Conservation (phyloP, 176 grass and related monocot genomes). For the Cymbopogon citratus region DNA sequence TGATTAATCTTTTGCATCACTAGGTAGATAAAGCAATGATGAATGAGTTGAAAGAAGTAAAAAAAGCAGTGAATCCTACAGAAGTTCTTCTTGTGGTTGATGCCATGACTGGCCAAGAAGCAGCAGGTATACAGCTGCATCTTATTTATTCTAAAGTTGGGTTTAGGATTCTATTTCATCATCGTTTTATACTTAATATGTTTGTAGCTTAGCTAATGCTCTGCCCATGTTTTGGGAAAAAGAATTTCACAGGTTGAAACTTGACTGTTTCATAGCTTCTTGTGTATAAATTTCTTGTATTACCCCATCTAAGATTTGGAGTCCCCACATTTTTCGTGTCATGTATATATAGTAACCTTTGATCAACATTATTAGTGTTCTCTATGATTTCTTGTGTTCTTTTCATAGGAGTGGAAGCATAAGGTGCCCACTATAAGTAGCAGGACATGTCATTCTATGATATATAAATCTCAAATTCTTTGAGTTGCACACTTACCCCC, state of each 20-base stretch:
- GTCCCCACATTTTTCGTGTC: not conserved
- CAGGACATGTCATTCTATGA: constrained; percentile 11
- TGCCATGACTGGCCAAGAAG: constrained; percentile 99
- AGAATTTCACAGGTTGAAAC: not conserved
- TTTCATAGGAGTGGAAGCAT: not conserved
- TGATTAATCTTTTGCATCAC: constrained; percentile 15
- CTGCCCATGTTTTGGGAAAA: not conserved
- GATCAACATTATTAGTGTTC: not conserved
- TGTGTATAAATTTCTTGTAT: not conserved
- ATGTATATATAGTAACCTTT: not conserved
- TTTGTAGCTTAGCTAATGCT: not conserved
- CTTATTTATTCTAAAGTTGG: not conserved
- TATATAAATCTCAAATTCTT: not conserved
- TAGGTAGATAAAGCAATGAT: constrained; percentile 97
- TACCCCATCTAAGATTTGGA: not conserved
- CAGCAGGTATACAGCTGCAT: constrained; percentile 56
- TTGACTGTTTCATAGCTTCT: not conserved
- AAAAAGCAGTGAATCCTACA: constrained; percentile 73
- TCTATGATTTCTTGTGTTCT: not conserved
- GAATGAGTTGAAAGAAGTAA: constrained; percentile 97
- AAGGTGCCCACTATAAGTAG: not conserved
- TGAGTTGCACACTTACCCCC: not conserved
- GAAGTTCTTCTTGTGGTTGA: constrained; percentile 97
- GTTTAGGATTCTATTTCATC: not conserved
- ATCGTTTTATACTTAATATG: not conserved